A percentile compares a stretch with the other conserved stretches of the same genome.
Evolutionary conservation across 2,329 filamentous ascomycete genomes (phyloP).

Genomic region (Dryadomyces quercivorus): DNA sequence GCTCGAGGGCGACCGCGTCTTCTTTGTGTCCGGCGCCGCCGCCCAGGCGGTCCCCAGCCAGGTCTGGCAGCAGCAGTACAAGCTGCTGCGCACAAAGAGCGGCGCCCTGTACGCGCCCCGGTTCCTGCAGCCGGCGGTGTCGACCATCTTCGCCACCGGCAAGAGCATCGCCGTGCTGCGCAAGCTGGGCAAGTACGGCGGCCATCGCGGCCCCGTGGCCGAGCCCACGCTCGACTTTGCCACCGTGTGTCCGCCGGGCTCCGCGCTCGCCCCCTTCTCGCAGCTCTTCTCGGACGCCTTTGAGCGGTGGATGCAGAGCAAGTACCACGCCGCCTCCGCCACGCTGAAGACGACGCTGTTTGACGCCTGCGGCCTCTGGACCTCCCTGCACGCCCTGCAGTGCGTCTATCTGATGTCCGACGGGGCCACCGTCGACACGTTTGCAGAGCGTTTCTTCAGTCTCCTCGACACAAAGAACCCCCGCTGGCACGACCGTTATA

Average conservation of each 20-base stretch:
- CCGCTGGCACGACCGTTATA: conserved; percentile 70
- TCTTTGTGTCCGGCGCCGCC: conserved; percentile 58
- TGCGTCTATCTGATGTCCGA: conserved; percentile 67
- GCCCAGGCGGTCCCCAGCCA: conserved; percentile 46
- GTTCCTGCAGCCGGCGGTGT: conserved; percentile 59
- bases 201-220: conserved; percentile 16
- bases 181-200: conserved; percentile 46
- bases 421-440: conserved; percentile 51
- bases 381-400: conserved; percentile 54
- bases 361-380: conserved; percentile 53
- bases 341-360: conserved; percentile 57
- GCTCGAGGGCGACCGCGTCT: conserved; percentile 50
- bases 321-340: conserved; percentile 57
- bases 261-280: conserved; percentile 53
- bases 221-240: conserved; percentile 44
- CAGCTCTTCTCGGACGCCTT: conserved; percentile 64
- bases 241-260: conserved; percentile 35
- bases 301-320: conserved; percentile 62
- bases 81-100: conserved; percentile 47
- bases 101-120: conserved; percentile 55
- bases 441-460: conserved; percentile 61
- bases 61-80: conserved; percentile 67
- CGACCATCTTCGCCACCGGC: conserved; percentile 72
- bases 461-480: conserved; percentile 51
- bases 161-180: conserved; percentile 82